Base-by-base conservation (phyloP, 1,284 basidiomycete genomes). In the Marasmius tenuissimus region DNA sequence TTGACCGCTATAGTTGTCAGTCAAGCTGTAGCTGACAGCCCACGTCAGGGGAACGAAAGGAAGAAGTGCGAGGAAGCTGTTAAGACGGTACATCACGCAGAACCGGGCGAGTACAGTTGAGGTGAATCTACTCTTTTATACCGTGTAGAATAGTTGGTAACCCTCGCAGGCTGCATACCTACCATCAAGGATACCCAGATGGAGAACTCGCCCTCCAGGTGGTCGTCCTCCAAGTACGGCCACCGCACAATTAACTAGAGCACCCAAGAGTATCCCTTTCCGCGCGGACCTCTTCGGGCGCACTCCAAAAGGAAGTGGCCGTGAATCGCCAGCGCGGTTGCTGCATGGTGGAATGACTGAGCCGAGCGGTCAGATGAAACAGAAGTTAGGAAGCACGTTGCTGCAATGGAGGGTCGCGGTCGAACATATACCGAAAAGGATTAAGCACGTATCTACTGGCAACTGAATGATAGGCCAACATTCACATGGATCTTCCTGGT, bases 1-100 rank as follows among this genome's bases (percentile, higher is more conserved):
- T 20, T 66, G 56, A 16, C 84, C 84, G 52, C 79, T 70, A 59
- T 80, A 78, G 18, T 70, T 75, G 61, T 83, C 80, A 48, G 72
- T 59, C 11, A 73, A 40, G 34, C 51, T 51, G 56, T 76, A 76
- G 1, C 63, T 48, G 6, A 62, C 66, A 54, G 62, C 60, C 64
- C 33, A 54, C n/a, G 39, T 47, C 4, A 12, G 11, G 3, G 47
- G 37, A 34, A 39, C 45, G 34, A 49, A 49, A n/a, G 40, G 40
- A 42, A 42, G 40, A 42, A 42, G 40, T 12, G 40, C 40, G 40
- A 42, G 40, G n/a, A 12, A 42, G 40, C 40, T 42, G 11, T 12
- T 42, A 6, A 42, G 40, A 42, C 40, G 40, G n/a, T 12, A n/a
- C 40, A 42, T 42, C 12, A 42, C n/a, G 11, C 12, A 6, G 40